These are phyloP conservation scores for Erysimum cheiri DNA, from an alignment of 441 rosid species.

Conservation along the genomic window DNA sequence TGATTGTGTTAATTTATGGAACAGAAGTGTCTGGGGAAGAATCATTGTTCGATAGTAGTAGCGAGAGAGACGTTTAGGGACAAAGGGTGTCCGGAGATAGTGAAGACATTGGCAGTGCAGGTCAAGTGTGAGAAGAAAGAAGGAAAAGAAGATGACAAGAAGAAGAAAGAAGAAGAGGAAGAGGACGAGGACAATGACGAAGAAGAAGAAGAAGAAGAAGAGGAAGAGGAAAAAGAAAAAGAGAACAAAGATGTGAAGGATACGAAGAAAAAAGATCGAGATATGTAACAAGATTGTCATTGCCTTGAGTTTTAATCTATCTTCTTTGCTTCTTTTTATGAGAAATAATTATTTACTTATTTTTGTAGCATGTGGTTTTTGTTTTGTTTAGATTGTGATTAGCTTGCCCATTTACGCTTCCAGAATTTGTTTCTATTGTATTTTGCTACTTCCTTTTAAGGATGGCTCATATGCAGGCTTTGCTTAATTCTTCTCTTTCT, in stretches of 20 bases:
- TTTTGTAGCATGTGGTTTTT: too few species aligned
- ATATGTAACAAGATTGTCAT: conserved; percentile 23
- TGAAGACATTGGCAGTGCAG: conserved; percentile 66
- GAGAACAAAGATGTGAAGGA: background rate
- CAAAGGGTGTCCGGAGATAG: conserved; percentile 47
- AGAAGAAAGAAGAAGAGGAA: conserved; percentile 13
- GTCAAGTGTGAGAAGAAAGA: conserved; percentile 54
- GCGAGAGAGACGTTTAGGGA: conserved; percentile 45
- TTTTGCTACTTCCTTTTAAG: too few species aligned
- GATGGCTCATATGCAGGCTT: too few species aligned
- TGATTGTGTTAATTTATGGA: conserved; percentile 12
- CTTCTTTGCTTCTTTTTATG: background rate
- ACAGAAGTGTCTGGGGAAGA: conserved; percentile 71
- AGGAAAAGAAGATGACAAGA: background rate
- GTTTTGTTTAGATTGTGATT: too few species aligned
- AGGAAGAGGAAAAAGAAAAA: conserved; percentile 30
- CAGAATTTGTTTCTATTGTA: too few species aligned
- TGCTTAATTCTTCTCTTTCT: too few species aligned
- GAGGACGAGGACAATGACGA: conserved; percentile 37
- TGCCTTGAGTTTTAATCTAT: conserved; percentile 33
- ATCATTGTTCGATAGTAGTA: conserved; percentile 55
- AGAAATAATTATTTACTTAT: background rate
- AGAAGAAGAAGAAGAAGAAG: conserved; percentile 20
- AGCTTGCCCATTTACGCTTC: too few species aligned
- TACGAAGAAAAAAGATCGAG: background rate